Base-by-base conservation (phyloP, 805 yeast species). In the Nakazawaea holstii region DNA sequence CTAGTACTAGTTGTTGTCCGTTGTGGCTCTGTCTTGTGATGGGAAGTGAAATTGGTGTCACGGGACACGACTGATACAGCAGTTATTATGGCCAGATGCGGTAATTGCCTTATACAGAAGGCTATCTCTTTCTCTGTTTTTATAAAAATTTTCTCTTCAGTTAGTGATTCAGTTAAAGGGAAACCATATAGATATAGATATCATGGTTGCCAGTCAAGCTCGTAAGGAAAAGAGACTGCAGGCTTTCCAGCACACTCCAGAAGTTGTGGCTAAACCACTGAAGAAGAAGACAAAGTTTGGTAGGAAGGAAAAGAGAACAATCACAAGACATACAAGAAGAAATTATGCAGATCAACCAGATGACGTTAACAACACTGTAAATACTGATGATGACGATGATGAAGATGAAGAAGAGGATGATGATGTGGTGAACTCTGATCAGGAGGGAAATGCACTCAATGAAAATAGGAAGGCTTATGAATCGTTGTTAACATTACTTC, bases 401-500 rank as follows among this genome's bases (percentile, higher is more conserved):
- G 31, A 44, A 7, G 50, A 55, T 8, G 50, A 54, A 8, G 48
- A 55, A 15, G 54, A 55, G 15, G 54, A 59, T 39, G 39, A 49
- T 36, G 40, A 52, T 29, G 10, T 35, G 2, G 61, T 54, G 29
- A 62, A 59, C 6, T 58, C 57, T 13, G 62, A 55, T 39, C 35
- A 45, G 33, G 42, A 53, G 35, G 9, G 31, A 4, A 59, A 53
- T 26, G 61, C 56, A 7, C 55, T 55, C 8, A 58, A 52, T 43
- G 44, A 47, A 54, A 57, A 64, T 30, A 71, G 74, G 3, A 68
- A 70, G 56, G 86, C 85, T 0, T 85, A 86, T 61, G 74, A 76
- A 54, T 91, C 92, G 1, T 66, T 86, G 42, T 60, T 86, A 57
- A 79, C 87, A 1, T 69, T 86, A 42, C 68, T 85, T 51, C 73